These are phyloP conservation scores for Microcyclosporella mali DNA, from an alignment of 2,329 filamentous ascomycete species.

Conservation along the genomic window DNA sequence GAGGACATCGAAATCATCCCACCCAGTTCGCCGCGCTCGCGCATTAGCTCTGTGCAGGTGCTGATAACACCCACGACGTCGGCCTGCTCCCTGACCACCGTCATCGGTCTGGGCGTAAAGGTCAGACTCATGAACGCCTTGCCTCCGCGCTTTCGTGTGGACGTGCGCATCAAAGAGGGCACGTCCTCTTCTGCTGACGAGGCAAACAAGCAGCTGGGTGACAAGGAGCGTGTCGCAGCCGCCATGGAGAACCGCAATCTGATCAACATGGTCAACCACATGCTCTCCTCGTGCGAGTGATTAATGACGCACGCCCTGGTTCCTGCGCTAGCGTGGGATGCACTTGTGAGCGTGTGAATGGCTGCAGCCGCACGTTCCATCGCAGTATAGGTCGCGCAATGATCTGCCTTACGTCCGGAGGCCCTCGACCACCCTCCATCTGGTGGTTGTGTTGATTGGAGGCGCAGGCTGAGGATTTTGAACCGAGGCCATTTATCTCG, in stretches of 20 bases:
- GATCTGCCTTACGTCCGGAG: too few relatives aligned
- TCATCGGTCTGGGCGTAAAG: slow-evolving; percentile 88
- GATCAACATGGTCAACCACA: slow-evolving; percentile 81
- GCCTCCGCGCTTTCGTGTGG: slow-evolving; percentile 83
- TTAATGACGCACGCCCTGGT: neutral
- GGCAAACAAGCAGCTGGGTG: slow-evolving; percentile 91
- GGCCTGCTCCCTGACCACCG: slow-evolving; percentile 91
- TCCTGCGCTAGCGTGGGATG: slow-evolving; percentile 14
- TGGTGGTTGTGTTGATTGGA: too few relatives aligned
- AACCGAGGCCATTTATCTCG: too few relatives aligned
- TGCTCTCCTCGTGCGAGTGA: slow-evolving; percentile 54
- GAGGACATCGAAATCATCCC: slow-evolving; percentile 78
- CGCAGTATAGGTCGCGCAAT: too few relatives aligned
- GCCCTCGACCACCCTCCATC: too few relatives aligned
- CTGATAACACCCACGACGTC: slow-evolving; percentile 94
- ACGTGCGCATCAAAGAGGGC: slow-evolving; percentile 90
- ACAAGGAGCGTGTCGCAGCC: slow-evolving; percentile 94
- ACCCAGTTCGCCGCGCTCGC: slow-evolving; percentile 55
- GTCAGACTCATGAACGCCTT: slow-evolving; percentile 86
- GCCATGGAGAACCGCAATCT: slow-evolving; percentile 90
- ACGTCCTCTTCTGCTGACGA: slow-evolving; percentile 94
- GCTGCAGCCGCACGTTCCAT: too few relatives aligned
- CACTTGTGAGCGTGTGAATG: too few relatives aligned
- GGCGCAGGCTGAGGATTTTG: too few relatives aligned
- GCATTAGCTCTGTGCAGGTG: slow-evolving; percentile 71